Conservation (phyloP, 2,329 filamentous ascomycete species). For the Hortaea werneckii region DNA sequence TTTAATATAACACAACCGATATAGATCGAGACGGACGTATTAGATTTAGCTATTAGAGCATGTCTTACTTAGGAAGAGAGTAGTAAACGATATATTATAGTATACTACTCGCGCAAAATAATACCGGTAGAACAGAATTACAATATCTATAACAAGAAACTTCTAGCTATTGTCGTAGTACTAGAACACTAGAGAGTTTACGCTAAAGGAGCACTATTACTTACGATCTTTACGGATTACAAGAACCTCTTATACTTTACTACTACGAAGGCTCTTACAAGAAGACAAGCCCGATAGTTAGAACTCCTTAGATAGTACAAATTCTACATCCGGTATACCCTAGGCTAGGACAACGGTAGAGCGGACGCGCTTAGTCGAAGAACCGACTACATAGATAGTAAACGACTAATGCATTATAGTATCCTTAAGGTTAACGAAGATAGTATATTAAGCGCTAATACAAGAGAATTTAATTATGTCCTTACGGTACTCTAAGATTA, state of each 20-base stretch:
- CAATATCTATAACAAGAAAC: too few relatives aligned
- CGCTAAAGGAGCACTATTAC: too few relatives aligned
- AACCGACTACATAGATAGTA: conserved; percentile 1
- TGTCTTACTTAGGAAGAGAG: conserved; percentile 1
- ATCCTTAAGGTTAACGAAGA: conserved; percentile 1
- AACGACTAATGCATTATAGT: background rate
- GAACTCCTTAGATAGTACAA: background rate
- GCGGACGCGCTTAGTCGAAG: background rate
- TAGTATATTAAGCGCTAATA: background rate
- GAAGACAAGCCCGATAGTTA: background rate
- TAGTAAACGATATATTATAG: conserved; percentile 4
- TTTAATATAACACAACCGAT: conserved; percentile 4
- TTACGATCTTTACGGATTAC: conserved; percentile 20
- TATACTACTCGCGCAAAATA: too few relatives aligned
- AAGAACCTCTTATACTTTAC: conserved; percentile 22
- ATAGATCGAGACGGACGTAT: conserved; percentile 1
- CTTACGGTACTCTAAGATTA: conserved; percentile 4
- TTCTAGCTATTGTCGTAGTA: too few relatives aligned
- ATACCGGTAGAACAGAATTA: too few relatives aligned
- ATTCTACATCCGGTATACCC: conserved; percentile 1
- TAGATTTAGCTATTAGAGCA: background rate
- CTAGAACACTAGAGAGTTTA: too few relatives aligned
- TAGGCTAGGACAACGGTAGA: background rate
- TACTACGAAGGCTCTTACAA: conserved; percentile 19
- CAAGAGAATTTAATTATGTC: conserved; percentile 1